phyloP scores from a whole-genome alignment of 768 basidiomycete species.

The Trametes cinnabarina region DNA sequence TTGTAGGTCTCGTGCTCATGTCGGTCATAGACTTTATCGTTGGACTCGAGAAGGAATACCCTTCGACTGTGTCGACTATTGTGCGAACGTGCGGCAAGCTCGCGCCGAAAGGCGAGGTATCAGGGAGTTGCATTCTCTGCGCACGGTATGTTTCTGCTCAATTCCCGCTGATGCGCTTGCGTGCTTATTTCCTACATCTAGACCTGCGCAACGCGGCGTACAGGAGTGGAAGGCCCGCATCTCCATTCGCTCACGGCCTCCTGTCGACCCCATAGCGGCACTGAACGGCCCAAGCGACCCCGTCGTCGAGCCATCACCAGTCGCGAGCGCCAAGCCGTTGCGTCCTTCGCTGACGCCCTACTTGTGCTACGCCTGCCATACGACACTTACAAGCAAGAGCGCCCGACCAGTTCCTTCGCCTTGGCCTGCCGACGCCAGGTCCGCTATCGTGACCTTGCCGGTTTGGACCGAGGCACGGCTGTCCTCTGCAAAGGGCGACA shows the following conservation, averaged over 20 bases:
- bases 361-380: slow-evolving; percentile 66
- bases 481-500: background rate
- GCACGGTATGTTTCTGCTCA: slow-evolving; percentile 49
- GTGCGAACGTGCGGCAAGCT: slow-evolving; percentile 78
- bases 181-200: slow-evolving; percentile 23
- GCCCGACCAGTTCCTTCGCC: slow-evolving; percentile 38
- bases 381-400: slow-evolving; percentile 57
- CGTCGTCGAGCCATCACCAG: slow-evolving; percentile 14
- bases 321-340: background rate
- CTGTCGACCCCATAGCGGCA: background rate
- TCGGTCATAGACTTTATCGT: slow-evolving; percentile 65
- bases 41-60: slow-evolving; percentile 78
- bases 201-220: slow-evolving; percentile 61
- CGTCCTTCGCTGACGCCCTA: slow-evolving; percentile 34
- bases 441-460: slow-evolving; percentile 18
- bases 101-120: slow-evolving; percentile 56
- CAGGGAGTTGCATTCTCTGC: slow-evolving; percentile 58
- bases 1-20: background rate
- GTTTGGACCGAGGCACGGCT: slow-evolving; percentile 20
- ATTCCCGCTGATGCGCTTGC: background rate
- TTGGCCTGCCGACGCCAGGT: background rate
- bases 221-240: slow-evolving; percentile 75
- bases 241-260: slow-evolving; percentile 54
- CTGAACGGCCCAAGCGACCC: slow-evolving; percentile 20
- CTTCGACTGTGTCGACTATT: slow-evolving; percentile 84